Base-by-base conservation (phyloP, 768 basidiomycete genomes). In the Boletus sp. region DNA sequence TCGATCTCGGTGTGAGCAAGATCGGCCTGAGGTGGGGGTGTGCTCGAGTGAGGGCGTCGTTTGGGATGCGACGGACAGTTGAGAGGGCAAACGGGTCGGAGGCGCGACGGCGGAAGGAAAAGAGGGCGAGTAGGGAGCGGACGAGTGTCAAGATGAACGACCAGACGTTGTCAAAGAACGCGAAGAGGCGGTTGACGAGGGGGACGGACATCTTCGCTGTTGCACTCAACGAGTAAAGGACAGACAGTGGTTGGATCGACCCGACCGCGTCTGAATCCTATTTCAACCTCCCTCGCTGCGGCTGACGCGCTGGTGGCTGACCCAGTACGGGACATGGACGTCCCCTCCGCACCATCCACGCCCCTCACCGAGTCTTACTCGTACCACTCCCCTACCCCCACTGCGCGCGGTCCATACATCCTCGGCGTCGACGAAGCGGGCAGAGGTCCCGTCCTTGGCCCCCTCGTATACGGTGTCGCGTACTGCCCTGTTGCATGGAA, bases 381-480 rank as follows among this genome's bases (percentile, higher is more conserved):
- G 0, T 84, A 89, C 65, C 88, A 91, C 66, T 88, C 89, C 0
- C 78, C 83, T 2, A 79, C 69, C 0, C 90, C 91, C 2, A 86
- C 85, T 0, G 79, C 83, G 1, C 53, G 70, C 1, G 91, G 91
- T 0, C 88, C 89, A 0, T 97, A 95, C 74, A 91, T 98, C 46
- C 86, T 99, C 47, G 97, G 97, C 23, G 94, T 99, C n/a, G 97
- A 99, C 70, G 97, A 99, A 69, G 97, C 97, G 0, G 97, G 97
- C 0, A 79, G 97, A 51, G 97, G 97, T 0, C 97, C 96, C 21
- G 96, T 96, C 2, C 76, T 99, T 0, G 96, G 95, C 1, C 97
- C 97, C 0, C 81, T 98, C 55, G 97, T 99, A 0, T 98, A 99
- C 64, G 96, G 90, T 7, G 84, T 96, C 25, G 95, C 97, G 0